Evolutionary conservation across 805 yeast species (phyloP).

Genomic region (Spathaspora passalidarum): DNA sequence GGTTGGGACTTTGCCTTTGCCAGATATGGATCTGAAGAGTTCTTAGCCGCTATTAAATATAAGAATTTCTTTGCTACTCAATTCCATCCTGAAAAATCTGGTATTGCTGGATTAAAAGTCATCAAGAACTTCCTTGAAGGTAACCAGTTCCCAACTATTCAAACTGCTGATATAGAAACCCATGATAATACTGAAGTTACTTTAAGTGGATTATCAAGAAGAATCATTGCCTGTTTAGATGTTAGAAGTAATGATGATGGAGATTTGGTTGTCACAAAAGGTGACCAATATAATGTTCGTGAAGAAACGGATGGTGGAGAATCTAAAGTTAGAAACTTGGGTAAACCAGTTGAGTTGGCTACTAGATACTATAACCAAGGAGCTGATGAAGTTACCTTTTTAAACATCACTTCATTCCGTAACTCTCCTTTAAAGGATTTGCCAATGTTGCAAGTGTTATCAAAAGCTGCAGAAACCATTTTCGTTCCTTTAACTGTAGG

Average conservation of each 20-base stretch:
- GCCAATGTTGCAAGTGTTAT: conserved; percentile 92
- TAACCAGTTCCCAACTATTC: conserved; percentile 24
- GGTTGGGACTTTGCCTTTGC: conserved; percentile 76
- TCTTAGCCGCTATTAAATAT: conserved; percentile 75
- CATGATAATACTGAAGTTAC: conserved; percentile 26
- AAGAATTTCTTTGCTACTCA: conserved; percentile 91
- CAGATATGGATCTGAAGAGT: conserved; percentile 72
- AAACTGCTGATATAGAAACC: conserved; percentile 16
- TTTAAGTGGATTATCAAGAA: conserved; percentile 72
- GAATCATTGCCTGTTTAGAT: conserved; percentile 94
- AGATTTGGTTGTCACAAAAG: conserved; percentile 95
- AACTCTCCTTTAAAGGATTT: conserved; percentile 89
- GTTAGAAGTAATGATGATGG: conserved; percentile 95
- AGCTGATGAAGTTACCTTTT: conserved; percentile 94
- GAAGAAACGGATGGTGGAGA: conserved; percentile 45
- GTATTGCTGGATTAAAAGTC: conserved; percentile 80
- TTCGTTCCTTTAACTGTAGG: conserved; percentile 98
- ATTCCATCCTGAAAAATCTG: conserved; percentile 99
- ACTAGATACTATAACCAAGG: conserved; percentile 89
- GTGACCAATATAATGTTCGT: conserved; percentile 97
- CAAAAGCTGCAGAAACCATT: conserved; percentile 78
- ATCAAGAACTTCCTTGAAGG: conserved; percentile 66
- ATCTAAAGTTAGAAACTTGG: conserved; percentile 79
- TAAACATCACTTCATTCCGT: conserved; percentile 93
- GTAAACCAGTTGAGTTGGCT: conserved; percentile 95